A percentile compares a stretch with the other conserved stretches of the same genome.
Conservation (phyloP, 140 eudicot species). For the Cichorium intybus region DNA sequence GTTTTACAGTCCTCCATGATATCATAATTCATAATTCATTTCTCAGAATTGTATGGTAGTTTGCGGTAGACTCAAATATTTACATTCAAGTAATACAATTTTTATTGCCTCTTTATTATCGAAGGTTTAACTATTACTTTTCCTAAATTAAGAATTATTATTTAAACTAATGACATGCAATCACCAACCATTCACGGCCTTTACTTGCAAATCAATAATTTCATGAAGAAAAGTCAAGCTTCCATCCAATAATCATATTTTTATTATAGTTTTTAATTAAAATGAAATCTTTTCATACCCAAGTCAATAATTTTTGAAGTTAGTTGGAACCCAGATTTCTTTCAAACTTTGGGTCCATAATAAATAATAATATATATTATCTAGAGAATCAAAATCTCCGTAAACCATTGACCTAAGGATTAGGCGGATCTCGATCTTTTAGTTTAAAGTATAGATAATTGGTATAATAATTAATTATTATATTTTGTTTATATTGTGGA, state of each 20-base stretch:
- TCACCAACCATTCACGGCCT: constrained; percentile 7
- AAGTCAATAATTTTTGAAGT: constrained; percentile 12
- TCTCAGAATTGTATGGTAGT: too few relatives aligned
- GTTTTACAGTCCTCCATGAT: too few relatives aligned
- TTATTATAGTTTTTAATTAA: neutral
- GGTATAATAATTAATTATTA: too few relatives aligned
- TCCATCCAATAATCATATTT: neutral
- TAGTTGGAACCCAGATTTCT: constrained; percentile 2
- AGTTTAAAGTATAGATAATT: neutral
- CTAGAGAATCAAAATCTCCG: neutral
- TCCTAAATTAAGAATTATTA: neutral
- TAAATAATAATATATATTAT: neutral
- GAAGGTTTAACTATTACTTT: too few relatives aligned
- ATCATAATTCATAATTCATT: too few relatives aligned
- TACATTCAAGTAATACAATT: too few relatives aligned
- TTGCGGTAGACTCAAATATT: too few relatives aligned
- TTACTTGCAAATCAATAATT: neutral
- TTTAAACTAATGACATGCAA: neutral
- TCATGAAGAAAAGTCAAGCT: neutral
- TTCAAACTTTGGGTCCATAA: neutral
- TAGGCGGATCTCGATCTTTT: constrained; percentile 21
- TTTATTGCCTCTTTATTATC: too few relatives aligned
- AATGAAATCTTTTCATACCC: too few relatives aligned
- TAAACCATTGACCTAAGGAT: constrained; percentile 31
- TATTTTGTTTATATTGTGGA: too few relatives aligned